These are phyloP conservation scores for Avena sativa DNA, from an alignment of 176 grass and related monocot species.

Conservation along the genomic window DNA sequence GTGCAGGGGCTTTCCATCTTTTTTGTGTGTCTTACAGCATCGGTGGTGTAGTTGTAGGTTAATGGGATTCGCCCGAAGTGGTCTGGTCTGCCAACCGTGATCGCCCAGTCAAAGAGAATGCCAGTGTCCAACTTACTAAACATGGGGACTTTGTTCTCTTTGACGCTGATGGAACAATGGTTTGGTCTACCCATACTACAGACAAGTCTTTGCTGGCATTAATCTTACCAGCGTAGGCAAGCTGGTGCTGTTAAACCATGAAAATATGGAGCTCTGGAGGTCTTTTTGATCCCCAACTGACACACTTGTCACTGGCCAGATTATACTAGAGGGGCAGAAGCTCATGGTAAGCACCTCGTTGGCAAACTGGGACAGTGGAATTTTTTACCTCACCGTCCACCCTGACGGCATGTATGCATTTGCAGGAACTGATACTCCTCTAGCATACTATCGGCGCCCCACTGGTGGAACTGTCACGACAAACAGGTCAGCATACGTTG, in stretches of 20 bases:
- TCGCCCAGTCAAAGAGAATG: conserved; percentile 51
- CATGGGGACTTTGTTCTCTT: conserved; percentile 1
- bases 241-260: conserved; percentile 44
- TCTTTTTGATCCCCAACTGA: conserved; percentile 64
- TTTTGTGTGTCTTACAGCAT: background rate
- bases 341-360: conserved; percentile 9
- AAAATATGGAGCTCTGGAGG: conserved; percentile 34
- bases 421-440: conserved; percentile 35
- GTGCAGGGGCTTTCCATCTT: conserved; percentile 32
- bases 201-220: conserved; percentile 28
- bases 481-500: conserved; percentile 29
- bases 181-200: conserved; percentile 44
- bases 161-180: conserved; percentile 43
- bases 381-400: conserved; percentile 19
- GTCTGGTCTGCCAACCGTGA: conserved; percentile 56
- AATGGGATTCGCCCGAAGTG: background rate
- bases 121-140: conserved; percentile 38
- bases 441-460: conserved; percentile 38
- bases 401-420: conserved; percentile 34
- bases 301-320: conserved; percentile 47
- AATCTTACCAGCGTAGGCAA: conserved; percentile 39
- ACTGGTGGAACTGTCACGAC: background rate
- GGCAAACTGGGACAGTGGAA: conserved; percentile 37
- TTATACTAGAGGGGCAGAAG: conserved; percentile 27
- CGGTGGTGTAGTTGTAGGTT: background rate